Evolutionary conservation across 768 basidiomycete species (phyloP), one percentile per base, ranked within the genome.

Genomic region (Hygrophorus pudorinus): DNA sequence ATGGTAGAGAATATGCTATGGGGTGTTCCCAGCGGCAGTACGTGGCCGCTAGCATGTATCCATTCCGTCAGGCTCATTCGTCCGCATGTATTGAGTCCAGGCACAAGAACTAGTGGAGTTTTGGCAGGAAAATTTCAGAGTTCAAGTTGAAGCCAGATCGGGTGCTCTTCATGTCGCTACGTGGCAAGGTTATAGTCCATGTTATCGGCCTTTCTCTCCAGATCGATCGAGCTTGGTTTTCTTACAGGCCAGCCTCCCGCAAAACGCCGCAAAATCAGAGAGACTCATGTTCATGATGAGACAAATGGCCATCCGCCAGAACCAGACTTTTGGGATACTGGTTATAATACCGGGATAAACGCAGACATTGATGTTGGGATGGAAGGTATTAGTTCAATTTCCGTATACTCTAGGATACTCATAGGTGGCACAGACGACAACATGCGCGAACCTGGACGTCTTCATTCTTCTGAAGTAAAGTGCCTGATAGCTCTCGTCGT

Each of bases 101-200:
- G 81, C 81, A 1, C 73, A 74, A 39, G 70, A 69, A n/a, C 59
- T 90, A 34, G 66, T 76, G 0, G 73, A 81, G 45, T 86, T 89
- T 53, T 90, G 87, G 87, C 64, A 75, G 46, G 71, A 76, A 44
- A 81, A 74, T 52, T 79, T 85, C 61, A 82, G 74, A 53, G 66
- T 79, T 1, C 82, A 83, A 53, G 72, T 86, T 2, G 76, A 82
- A 55, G 72, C 81, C 17, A 73, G 75, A 42, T 71, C 73, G 1
- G 71, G 72, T 9, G 46, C 53, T 11, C 47, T 76, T 13, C 59
- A 63, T 28, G 52, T 76, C 17, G 68, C 72, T 50, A 51, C 53
- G 11, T 39, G 67, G 70, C 68, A 48, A 33, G 50, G 30, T 7
- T 14, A 9, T 16, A 1, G 27, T 8, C 4, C 32, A 16, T 31